Evolutionary conservation across 805 yeast genomes (phyloP), one percentile per base, ranked within the genome.

Genomic region (Kazachstania africana): DNA sequence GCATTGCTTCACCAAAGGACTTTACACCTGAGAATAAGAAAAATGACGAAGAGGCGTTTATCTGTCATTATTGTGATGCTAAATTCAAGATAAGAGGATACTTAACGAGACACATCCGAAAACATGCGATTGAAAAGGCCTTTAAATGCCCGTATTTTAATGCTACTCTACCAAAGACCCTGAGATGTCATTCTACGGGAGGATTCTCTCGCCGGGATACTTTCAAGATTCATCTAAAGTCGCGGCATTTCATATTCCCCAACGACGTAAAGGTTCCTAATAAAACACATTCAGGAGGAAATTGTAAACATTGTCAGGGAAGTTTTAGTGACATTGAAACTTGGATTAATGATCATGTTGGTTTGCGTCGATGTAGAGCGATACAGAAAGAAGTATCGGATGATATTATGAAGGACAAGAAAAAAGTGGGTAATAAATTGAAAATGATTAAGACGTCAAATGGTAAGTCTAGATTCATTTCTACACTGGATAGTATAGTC

Each of bases 131-230:
- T 16, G 68, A 69, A 30, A 87, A 85, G 59, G 95, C 95, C 3
- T 87, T 80, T 54, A 78, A 58, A 56, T 64, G 64, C 36, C 59
- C 64, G 1, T 48, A 43, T 20, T 55, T 51, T 40, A 58, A 62
- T 31, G 47, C 42, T 3, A 41, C 40, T 14, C 31, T 50, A 8
- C 44, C 55, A 3, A 56, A 45, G 9, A 55, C 51, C 15, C 27
- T 40, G 22, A 44, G 54, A 22, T 55, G 60, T 29, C 60, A 55
- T 36, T 42, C 41, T 16, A 42, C 56, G 2, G 95, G 95, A 32
- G 95, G 95, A 1, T 85, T 85, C 51, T 79, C 93, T 12, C 69
- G 96, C 48, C 70, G 94, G 47, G 96, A 85, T 54, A 87, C 95
- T 1, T 85, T 75, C 62, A 85, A 85, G 62, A 84, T 94, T 1